A percentile compares a stretch with the other conserved stretches of the same genome.
These are phyloP conservation scores for Peltaster fructicola DNA, from an alignment of 2,329 filamentous ascomycete species.

Conservation along the genomic window DNA sequence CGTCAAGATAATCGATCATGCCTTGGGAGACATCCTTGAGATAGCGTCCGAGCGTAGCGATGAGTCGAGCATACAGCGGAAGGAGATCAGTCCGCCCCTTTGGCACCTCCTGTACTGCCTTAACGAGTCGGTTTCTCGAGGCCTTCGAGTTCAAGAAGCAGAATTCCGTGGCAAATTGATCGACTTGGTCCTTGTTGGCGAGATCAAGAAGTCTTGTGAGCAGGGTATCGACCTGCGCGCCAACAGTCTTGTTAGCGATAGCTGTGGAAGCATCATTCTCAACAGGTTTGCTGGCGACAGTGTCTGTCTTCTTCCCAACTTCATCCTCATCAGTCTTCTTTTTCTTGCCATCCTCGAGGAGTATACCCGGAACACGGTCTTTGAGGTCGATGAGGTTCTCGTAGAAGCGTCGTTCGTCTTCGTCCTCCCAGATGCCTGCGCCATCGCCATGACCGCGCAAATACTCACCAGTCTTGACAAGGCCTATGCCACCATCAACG, in stretches of 20 bases:
- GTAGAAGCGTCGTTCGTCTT: constrained; percentile 94
- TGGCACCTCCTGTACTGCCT: constrained; percentile 82
- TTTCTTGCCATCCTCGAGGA: constrained; percentile 88
- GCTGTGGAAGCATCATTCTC: constrained; percentile 75
- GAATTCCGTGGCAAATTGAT: constrained; percentile 87
- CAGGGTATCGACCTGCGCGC: constrained; percentile 85
- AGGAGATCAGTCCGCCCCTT: constrained; percentile 85
- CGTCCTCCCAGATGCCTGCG: constrained; percentile 94
- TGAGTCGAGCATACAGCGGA: constrained; percentile 77
- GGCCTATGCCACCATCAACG: constrained; percentile 64
- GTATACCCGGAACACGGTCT: constrained; percentile 82
- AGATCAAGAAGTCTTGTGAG: constrained; percentile 78
- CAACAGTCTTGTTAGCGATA: constrained; percentile 94
- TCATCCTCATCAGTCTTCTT: constrained; percentile 75
- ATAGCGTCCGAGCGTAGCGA: constrained; percentile 84
- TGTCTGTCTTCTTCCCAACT: constrained; percentile 56
- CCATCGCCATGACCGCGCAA: constrained; percentile 78
- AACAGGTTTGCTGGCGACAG: constrained; percentile 32
- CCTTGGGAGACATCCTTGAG: constrained; percentile 89
- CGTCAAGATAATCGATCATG: constrained; percentile 79
- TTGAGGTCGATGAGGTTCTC: constrained; percentile 91
- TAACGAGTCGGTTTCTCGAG: constrained; percentile 82
- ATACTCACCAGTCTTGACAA: constrained; percentile 89
- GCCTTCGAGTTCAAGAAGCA: constrained; percentile 98
- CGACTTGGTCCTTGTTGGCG: constrained; percentile 77